Evolutionary conservation across 176 grass and related monocot species (phyloP), one percentile per base, ranked within the genome.

Genomic region (Raddia guianensis): DNA sequence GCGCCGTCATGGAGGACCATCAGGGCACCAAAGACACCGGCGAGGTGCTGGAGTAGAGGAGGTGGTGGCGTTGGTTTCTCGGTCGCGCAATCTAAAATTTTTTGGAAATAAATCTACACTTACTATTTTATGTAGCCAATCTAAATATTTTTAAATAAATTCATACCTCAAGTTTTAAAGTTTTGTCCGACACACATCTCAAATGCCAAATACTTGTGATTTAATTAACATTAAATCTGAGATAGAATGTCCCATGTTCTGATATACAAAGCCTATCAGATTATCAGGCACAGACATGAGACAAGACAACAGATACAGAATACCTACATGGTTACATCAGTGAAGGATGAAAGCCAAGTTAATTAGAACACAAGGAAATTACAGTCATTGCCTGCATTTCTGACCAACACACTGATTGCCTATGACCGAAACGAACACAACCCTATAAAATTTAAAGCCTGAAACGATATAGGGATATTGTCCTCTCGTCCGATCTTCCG

Each of bases 361-460:
- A n/a, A n/a, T n/a, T 74, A 82, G 46, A 61, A 53, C 33, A 34
- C 8, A 72, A 40, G 72, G 73, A 77, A 72, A 59, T 66, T 40
- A 77, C 55, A 53, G 43, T 64, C 42, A 73, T 77, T 11, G 5
- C 19, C 44, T 60, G 58, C 49, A 77, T 85, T 85, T 49, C 1
- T 67, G 58, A 89, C 32, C 8, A 43, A 77, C 73, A 67, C 81
- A 78, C 51, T 56, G 14, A 48, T 62, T 89, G 16, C 37, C 78
- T 72, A 72, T 21, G 42, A 85, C 34, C 11, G 65, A 88, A 75
- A 69, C 63, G 63, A 75, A 61, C 67, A 79, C 32, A 45, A 51
- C 52, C 18, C 59, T 72, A 65, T 10, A 64, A 64, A 16, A 9
- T 58, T 76, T 35, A 35, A 76, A 19, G 48, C 5, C 50, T 78